Percentiles rank a stretch among this genome's conserved stretches.
Evolutionary conservation across 139 green algal species (phyloP).

Genomic region (Chlorella vulgaris): DNA sequence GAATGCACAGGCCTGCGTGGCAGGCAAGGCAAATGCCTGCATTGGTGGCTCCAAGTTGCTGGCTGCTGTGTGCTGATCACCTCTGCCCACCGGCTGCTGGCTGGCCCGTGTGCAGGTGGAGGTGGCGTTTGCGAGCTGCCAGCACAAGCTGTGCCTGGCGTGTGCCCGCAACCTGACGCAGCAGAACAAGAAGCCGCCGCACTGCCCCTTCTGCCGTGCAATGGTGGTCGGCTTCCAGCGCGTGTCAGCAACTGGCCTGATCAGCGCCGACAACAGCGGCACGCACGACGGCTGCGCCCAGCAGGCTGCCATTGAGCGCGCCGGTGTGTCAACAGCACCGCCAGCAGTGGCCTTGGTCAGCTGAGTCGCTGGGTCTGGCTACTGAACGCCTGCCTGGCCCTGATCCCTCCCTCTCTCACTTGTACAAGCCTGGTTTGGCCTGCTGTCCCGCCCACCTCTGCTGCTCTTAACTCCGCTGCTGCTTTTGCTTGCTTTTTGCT

Average conservation of each 20-base stretch:
- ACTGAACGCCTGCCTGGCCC: too few species aligned
- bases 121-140: conserved; percentile 55
- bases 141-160: conserved; percentile 55
- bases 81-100: neutral
- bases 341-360: too few species aligned
- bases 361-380: too few species aligned
- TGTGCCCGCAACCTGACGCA: conserved; percentile 57
- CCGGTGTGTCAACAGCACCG: too few species aligned
- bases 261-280: neutral
- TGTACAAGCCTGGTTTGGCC: too few species aligned
- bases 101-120: conserved; percentile 25
- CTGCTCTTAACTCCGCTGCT: too few species aligned
- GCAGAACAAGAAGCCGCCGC: conserved; percentile 61
- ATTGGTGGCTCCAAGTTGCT: neutral
- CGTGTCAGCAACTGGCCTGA: conserved; percentile 5
- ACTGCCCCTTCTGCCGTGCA: conserved; percentile 67
- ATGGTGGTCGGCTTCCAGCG: conserved; percentile 34
- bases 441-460: too few species aligned
- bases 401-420: too few species aligned
- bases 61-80: neutral
- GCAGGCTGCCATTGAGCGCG: too few species aligned
- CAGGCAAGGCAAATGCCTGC: too few species aligned
- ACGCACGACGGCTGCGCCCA: neutral
- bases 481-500: too few species aligned
- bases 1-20: too few species aligned